Percentiles rank a stretch among this genome's conserved stretches.
These are phyloP conservation scores for Claviceps lovelessii DNA, from an alignment of 2,329 filamentous ascomycete species.

Conservation along the genomic window DNA sequence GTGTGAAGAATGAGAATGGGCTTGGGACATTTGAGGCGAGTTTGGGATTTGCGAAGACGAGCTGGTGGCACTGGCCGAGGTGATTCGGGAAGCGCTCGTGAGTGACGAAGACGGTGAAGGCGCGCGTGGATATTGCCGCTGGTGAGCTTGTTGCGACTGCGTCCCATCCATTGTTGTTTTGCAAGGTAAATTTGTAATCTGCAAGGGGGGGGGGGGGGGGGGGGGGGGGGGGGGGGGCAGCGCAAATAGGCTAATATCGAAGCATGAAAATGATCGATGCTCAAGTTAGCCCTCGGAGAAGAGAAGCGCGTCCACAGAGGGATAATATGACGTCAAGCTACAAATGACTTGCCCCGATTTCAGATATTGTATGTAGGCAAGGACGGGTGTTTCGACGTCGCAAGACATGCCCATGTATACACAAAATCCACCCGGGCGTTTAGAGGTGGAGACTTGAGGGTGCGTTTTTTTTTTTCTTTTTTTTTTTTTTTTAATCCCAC, in stretches of 20 bases:
- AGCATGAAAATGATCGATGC: neutral
- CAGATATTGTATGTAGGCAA: neutral
- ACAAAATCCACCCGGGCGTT: neutral
- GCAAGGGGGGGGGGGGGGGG: neutral
- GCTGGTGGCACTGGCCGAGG: constrained; percentile 28
- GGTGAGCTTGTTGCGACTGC: constrained; percentile 12
- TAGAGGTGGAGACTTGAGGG: neutral
- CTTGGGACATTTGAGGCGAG: constrained; percentile 20
- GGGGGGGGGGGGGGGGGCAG: neutral
- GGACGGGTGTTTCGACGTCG: neutral
- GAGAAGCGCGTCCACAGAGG: neutral
- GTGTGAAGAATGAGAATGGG: constrained; percentile 24
- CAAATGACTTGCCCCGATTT: neutral
- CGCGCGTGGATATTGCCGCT: constrained; percentile 24
- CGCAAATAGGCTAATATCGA: neutral
- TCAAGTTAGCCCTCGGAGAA: neutral
- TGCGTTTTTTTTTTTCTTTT: neutral
- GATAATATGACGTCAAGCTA: neutral
- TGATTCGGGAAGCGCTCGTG: constrained; percentile 26
- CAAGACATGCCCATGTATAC: neutral
- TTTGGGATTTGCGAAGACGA: constrained; percentile 25
- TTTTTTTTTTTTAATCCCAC: neutral
- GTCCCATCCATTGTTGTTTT: constrained; percentile 17
- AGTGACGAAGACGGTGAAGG: constrained; percentile 32
- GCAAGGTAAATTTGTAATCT: neutral